Evolutionary conservation across 306 rosid species (phyloP).

Genomic region (Neltuma alba): DNA sequence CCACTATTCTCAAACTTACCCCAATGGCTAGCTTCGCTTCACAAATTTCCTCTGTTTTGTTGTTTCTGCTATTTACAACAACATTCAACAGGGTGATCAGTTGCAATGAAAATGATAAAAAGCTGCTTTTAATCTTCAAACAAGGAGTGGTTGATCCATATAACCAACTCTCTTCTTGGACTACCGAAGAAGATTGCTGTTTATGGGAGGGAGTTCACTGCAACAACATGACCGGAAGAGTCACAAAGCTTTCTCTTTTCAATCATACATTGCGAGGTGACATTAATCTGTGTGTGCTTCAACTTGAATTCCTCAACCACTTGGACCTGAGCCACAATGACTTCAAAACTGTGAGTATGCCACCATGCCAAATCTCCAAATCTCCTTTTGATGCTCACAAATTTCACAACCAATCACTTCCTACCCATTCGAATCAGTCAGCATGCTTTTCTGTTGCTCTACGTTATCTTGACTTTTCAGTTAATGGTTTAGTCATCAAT

Average conservation of each 20-base stretch:
- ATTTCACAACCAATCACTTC: not conserved
- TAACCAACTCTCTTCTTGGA: not conserved
- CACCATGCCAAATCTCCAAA: not conserved
- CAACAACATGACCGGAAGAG: not conserved
- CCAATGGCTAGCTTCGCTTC: not conserved
- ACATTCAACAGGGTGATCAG: not conserved
- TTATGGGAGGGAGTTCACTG: not conserved
- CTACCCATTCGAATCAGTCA: not conserved
- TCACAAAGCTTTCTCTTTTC: not conserved
- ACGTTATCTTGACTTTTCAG: not conserved
- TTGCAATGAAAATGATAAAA: not conserved
- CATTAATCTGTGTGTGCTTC: not conserved
- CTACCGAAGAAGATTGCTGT: not conserved
- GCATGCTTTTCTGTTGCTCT: not conserved
- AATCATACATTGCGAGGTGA: not conserved
- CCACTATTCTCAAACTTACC: not conserved
- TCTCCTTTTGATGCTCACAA: not conserved
- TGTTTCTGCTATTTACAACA: not conserved
- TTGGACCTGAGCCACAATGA: not conserved
- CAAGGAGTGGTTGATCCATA: not conserved
- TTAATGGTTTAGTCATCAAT: not conserved
- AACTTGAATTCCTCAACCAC: slow-evolving; percentile 14
- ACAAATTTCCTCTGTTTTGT: not conserved
- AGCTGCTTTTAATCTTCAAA: not conserved
- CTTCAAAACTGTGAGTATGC: not conserved